phyloP scores from a whole-genome alignment of 1,139 yeast species.

The Hansenula lynferdii region DNA sequence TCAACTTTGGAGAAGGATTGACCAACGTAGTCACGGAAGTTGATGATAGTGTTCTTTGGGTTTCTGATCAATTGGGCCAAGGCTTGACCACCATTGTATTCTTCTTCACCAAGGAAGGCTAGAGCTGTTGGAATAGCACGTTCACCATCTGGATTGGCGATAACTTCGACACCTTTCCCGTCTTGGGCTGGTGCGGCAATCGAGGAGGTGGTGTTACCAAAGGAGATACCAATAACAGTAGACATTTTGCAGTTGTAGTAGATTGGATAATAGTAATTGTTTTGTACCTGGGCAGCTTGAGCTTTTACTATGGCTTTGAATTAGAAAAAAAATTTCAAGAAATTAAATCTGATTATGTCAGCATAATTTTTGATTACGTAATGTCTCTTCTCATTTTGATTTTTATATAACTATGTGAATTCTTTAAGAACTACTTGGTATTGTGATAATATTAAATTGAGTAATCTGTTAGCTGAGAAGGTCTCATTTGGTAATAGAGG shows the following conservation, averaged over 20 bases:
- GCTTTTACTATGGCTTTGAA: background rate
- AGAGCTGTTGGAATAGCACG: constrained; percentile 92
- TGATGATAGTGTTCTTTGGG: constrained; percentile 79
- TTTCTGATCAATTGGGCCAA: constrained; percentile 88
- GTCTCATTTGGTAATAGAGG: no score
- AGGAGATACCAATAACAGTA: constrained; percentile 88
- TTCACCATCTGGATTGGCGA: constrained; percentile 99
- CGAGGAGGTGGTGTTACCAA: constrained; percentile 95
- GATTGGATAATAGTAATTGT: background rate
- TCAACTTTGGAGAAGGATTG: constrained; percentile 66
- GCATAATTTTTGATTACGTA: no score
- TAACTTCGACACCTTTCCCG: constrained; percentile 84
- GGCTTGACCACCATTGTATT: constrained; percentile 97
- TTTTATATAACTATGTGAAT: no score
- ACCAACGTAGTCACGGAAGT: constrained; percentile 93
- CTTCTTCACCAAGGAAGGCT: constrained; percentile 90
- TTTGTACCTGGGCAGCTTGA: no score
- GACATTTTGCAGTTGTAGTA: constrained; percentile 25
- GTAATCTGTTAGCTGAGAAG: no score
- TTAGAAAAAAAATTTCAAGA: background rate
- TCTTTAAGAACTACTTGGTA: no score
- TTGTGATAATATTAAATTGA: no score
- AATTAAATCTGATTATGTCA: background rate
- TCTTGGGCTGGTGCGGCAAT: constrained; percentile 87
- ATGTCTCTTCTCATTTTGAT: no score